Base-by-base conservation (phyloP, 495 filamentous ascomycete genomes). In the Parathielavia hyrcaniae region DNA sequence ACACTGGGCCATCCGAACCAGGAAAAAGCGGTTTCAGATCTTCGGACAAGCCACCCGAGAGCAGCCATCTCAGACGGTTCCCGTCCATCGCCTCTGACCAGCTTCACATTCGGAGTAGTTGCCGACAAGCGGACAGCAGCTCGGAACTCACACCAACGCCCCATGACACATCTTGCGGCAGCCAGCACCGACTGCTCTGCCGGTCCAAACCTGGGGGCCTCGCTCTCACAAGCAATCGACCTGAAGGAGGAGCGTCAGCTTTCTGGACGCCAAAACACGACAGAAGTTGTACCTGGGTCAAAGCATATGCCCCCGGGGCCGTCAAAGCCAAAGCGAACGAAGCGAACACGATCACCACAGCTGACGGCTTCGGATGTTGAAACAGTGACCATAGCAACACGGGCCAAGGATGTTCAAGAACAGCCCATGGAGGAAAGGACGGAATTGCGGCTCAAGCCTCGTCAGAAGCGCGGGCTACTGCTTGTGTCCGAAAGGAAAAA, bases 381-480 rank as follows among this genome's bases (percentile, higher is more conserved):
- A 10, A 5, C 40, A 30, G 41, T 23, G 4, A 30, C 30, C 1
- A 38, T n/a, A 23, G 20, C 30, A 34, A 12, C 40, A 0, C 13
- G 26, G 4, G 1, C 16, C 30, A 46, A 52, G 20, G 17, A n/a
- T 13, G 39, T 2, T 4, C n/a, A 57, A 9, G 35, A 49, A 46
- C 20, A 35, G 51, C 23, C 20, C n/a, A 49, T 61, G 20, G 64
- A 70, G 51, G 69, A 66, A n/a, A 67, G 68, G 52, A 72, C 69
- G 39, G 71, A 75, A 47, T 57, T 78, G 36, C 71, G 66, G 17
- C 69, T 78, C 30, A 74, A 69, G 41, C 68, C 71, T 13, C 59
- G 72, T 53, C 73, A 72, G 35, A 77, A 73, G 50, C 65, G 75
- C 47, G 74, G 75, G 32, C 53, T 78, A 4, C 38, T 77, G 43